Percentiles rank a stretch among this genome's conserved stretches.
phyloP scores from a whole-genome alignment of 106 monocot genomes.

The Amphibolis antarctica region DNA sequence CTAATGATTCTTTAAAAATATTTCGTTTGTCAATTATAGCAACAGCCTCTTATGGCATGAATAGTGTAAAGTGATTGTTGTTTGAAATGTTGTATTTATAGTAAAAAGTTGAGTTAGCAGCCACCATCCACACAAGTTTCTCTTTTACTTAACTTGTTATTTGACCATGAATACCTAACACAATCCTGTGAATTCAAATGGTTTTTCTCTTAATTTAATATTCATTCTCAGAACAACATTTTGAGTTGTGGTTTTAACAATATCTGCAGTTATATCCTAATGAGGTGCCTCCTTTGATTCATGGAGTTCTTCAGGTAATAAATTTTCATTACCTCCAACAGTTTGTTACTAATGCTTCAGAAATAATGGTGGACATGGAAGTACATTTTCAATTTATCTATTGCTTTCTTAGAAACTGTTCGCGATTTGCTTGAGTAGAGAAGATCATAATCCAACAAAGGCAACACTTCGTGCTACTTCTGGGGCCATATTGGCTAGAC shows the following conservation, averaged over 20 bases:
- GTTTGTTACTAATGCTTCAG: background rate
- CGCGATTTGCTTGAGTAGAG: constrained; percentile 54
- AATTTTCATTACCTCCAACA: background rate
- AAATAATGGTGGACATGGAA: too few species aligned
- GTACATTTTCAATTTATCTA: background rate
- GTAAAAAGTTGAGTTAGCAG: too few species aligned
- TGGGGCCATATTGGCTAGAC: constrained; percentile 77
- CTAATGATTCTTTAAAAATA: background rate
- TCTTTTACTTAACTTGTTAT: too few species aligned
- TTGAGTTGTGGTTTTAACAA: background rate
- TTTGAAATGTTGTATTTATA: too few species aligned
- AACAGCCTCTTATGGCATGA: too few species aligned
- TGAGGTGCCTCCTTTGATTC: constrained; percentile 70
- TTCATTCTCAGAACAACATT: background rate
- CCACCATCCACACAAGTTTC: too few species aligned
- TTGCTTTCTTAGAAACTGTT: constrained; percentile 58
- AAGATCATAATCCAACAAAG: constrained; percentile 54
- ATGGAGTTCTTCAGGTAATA: constrained; percentile 72
- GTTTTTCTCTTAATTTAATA: background rate
- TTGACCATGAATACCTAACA: too few species aligned
- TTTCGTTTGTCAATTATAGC: too few species aligned
- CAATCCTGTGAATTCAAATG: background rate
- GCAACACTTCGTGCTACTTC: constrained; percentile 55
- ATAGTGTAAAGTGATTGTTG: too few species aligned
- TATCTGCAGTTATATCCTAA: constrained; percentile 69